Percentiles rank a stretch among this genome's conserved stretches.
phyloP scores from a whole-genome alignment of 352 stramenopile species.

The Phytophthora brassicae region DNA sequence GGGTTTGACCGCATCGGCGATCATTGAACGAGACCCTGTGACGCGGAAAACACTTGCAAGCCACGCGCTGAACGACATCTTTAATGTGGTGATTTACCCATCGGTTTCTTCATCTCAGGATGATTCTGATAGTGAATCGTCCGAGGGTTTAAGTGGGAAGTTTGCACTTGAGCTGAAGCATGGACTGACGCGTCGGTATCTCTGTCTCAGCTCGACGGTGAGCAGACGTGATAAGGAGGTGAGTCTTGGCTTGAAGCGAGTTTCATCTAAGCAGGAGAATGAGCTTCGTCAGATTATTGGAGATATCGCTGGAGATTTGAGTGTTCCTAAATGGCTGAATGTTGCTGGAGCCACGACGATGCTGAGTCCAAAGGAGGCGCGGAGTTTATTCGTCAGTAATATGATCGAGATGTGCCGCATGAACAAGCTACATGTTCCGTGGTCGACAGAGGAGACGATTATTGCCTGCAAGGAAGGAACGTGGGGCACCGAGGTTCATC shows the following conservation, averaged over 20 bases:
- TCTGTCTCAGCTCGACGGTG: conserved; percentile 69
- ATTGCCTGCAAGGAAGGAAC: conserved; percentile 87
- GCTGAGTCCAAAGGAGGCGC: conserved; percentile 72
- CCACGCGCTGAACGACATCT: conserved; percentile 77
- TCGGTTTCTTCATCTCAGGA: conserved; percentile 66
- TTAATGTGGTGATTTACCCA: conserved; percentile 88
- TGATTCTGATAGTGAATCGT: conserved; percentile 41
- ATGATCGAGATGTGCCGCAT: conserved; percentile 89
- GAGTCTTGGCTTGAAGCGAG: conserved; percentile 63
- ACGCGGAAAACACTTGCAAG: conserved; percentile 68
- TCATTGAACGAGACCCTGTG: conserved; percentile 77
- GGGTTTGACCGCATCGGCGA: conserved; percentile 62
- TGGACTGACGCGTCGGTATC: conserved; percentile 71
- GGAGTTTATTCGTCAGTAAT: conserved; percentile 83
- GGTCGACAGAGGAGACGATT: conserved; percentile 86
- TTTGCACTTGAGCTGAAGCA: conserved; percentile 87
- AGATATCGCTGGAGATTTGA: conserved; percentile 66
- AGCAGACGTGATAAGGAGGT: conserved; percentile 73
- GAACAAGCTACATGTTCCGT: conserved; percentile 87
- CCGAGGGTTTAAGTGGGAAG: conserved; percentile 71
- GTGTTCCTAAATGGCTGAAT: conserved; percentile 67
- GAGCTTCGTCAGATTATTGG: conserved; percentile 71
- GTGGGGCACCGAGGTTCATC: conserved; percentile 79
- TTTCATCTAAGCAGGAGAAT: conserved; percentile 56
- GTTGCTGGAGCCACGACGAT: conserved; percentile 74